A percentile compares a stretch with the other conserved stretches of the same genome.
Conservation (phyloP, 805 yeast species). For the Clavispora vitiphila region DNA sequence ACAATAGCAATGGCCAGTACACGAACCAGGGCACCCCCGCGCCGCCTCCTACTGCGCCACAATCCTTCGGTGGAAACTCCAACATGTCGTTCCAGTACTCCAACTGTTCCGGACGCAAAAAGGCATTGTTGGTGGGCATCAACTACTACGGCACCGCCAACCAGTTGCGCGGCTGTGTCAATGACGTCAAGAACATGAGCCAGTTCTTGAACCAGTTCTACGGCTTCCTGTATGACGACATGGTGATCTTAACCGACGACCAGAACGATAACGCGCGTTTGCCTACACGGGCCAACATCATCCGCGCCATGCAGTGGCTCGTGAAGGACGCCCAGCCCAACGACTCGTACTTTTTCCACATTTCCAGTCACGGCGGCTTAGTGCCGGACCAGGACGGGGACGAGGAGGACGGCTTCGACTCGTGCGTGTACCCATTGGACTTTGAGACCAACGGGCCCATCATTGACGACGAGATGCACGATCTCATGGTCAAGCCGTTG, state of each 20-base stretch:
- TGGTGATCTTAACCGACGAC: slow-evolving; percentile 59
- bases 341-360: slow-evolving; percentile 76
- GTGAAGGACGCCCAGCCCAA: slow-evolving; percentile 68
- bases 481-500: slow-evolving; percentile 61
- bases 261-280: slow-evolving; percentile 37
- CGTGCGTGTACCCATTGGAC: slow-evolving; percentile 69
- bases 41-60: slow-evolving; percentile 31
- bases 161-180: slow-evolving; percentile 71
- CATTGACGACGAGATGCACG: slow-evolving; percentile 72
- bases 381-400: slow-evolving; percentile 66
- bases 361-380: slow-evolving; percentile 85
- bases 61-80: slow-evolving; percentile 31
- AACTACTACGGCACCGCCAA: slow-evolving; percentile 66
- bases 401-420: slow-evolving; percentile 71
- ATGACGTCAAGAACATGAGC: slow-evolving; percentile 60
- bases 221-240: slow-evolving; percentile 51
- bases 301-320: slow-evolving; percentile 79
- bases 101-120: slow-evolving; percentile 63
- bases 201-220: slow-evolving; percentile 29
- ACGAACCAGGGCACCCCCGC: slow-evolving; percentile 9
- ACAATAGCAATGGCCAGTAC: slow-evolving; percentile 14
- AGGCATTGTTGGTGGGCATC: slow-evolving; percentile 74
- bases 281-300: slow-evolving; percentile 67
- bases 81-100: slow-evolving; percentile 51
- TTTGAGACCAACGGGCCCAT: slow-evolving; percentile 63